Conservation (phyloP, 2,329 filamentous ascomycete species). For the Venturia oleaginea region DNA sequence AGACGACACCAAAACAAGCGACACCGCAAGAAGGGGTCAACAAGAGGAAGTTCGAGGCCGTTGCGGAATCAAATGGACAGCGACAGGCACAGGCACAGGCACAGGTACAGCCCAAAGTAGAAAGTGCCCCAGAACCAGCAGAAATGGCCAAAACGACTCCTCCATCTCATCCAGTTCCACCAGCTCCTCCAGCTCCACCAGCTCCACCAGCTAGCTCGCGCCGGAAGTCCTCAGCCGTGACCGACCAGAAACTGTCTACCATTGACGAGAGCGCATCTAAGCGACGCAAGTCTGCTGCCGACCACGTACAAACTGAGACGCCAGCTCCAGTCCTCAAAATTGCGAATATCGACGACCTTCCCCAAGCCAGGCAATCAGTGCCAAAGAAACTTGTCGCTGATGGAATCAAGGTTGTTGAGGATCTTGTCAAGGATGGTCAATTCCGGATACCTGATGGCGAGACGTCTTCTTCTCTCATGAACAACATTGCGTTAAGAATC, state of each 20-base stretch:
- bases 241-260: constrained; percentile 1
- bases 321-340: constrained; percentile 13
- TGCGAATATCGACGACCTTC: constrained; percentile 38
- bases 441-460: constrained; percentile 56
- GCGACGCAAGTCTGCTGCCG: constrained; percentile 25
- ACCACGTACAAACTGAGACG: constrained; percentile 10
- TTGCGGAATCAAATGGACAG: constrained; percentile 10
- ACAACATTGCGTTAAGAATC: constrained; percentile 66
- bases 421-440: constrained; percentile 56
- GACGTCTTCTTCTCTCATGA: constrained; percentile 55
- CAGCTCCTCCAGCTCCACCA: constrained; percentile 9
- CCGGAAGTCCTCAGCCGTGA: constrained; percentile 7
- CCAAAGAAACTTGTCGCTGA: constrained; percentile 64
- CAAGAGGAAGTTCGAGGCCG: constrained; percentile 11
- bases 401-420: constrained; percentile 56
- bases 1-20: constrained; percentile 15
- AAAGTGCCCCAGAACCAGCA: not conserved
- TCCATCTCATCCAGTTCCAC: no score
- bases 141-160: constrained; percentile 1
- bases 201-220: constrained; percentile 10
- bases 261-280: constrained; percentile 22
- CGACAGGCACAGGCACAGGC: constrained; percentile 24
- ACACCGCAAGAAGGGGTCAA: constrained; percentile 1
- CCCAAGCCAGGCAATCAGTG: constrained; percentile 58
- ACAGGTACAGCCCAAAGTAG: constrained; percentile 24